Conservation (phyloP, 2,329 filamentous ascomycete genomes). For the Aspergillus candidus region DNA sequence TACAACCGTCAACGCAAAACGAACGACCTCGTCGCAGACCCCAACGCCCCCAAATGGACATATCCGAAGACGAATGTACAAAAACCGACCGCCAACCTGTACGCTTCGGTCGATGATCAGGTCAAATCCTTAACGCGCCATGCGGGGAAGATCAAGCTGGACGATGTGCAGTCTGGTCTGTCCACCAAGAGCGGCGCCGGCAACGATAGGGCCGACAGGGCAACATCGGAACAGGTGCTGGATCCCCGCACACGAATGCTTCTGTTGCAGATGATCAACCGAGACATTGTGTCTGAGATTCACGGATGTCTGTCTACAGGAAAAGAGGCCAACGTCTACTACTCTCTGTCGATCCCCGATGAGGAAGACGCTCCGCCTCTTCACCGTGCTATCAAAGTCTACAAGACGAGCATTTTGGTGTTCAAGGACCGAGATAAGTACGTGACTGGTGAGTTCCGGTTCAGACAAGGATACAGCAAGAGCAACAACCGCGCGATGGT, state of each 20-base stretch:
- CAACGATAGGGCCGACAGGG: slow-evolving; percentile 79
- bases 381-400: slow-evolving; percentile 92
- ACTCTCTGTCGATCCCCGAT: slow-evolving; percentile 62
- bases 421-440: slow-evolving; percentile 98
- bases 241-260: slow-evolving; percentile 95
- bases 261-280: slow-evolving; percentile 90
- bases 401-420: slow-evolving; percentile 95
- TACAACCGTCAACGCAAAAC: slow-evolving; percentile 79
- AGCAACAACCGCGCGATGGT: slow-evolving; percentile 95
- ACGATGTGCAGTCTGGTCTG: slow-evolving; percentile 53
- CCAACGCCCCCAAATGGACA: slow-evolving; percentile 48
- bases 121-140: slow-evolving; percentile 78
- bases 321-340: slow-evolving; percentile 98
- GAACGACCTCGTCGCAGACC: slow-evolving; percentile 47
- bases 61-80: slow-evolving; percentile 70
- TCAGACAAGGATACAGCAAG: slow-evolving; percentile 87
- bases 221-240: slow-evolving; percentile 89
- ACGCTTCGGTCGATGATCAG: slow-evolving; percentile 77
- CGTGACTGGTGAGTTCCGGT: slow-evolving; percentile 88
- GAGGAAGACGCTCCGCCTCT: slow-evolving; percentile 45
- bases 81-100: slow-evolving; percentile 72
- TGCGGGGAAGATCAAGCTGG: slow-evolving; percentile 76
- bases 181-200: slow-evolving; percentile 42
- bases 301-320: slow-evolving; percentile 94
- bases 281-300: slow-evolving; percentile 79